Percentiles rank a stretch among this genome's conserved stretches.
Evolutionary conservation across 2,329 filamentous ascomycete species (phyloP).

Genomic region (Aspergillus tanneri): DNA sequence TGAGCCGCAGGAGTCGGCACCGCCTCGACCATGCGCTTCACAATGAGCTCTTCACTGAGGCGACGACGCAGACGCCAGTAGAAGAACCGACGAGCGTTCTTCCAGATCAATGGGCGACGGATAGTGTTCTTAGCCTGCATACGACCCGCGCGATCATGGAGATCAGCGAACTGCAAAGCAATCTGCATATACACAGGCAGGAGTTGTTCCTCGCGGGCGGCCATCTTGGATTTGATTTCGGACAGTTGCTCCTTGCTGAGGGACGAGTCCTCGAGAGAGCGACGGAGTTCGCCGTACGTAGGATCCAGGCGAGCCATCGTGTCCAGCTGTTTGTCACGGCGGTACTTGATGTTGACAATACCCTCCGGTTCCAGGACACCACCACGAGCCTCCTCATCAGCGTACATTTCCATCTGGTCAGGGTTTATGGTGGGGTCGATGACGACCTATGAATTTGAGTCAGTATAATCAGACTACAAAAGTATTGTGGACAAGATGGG

Average conservation of each 20-base stretch:
- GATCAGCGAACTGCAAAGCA: slow-evolving; percentile 92
- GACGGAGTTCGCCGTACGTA: slow-evolving; percentile 78
- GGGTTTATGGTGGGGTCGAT: slow-evolving; percentile 98
- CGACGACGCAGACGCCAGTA: slow-evolving; percentile 98
- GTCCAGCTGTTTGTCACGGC: slow-evolving; percentile 93
- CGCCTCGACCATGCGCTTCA: slow-evolving; percentile 74
- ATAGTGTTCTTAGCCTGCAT: slow-evolving; percentile 98
- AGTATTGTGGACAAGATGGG: too few species aligned
- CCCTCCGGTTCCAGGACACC: slow-evolving; percentile 97
- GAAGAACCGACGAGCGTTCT: slow-evolving; percentile 91
- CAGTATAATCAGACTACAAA: too few species aligned
- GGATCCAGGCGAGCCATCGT: slow-evolving; percentile 94
- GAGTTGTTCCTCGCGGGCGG: slow-evolving; percentile 78
- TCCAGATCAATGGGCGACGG: slow-evolving; percentile 79
- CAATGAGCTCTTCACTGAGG: slow-evolving; percentile 94
- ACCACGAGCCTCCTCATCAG: slow-evolving; percentile 88
- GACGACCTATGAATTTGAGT: too few species aligned
- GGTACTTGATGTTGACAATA: slow-evolving; percentile 98
- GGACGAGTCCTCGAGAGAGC: slow-evolving; percentile 66
- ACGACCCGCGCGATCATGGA: slow-evolving; percentile 93
- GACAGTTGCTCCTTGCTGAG: slow-evolving; percentile 73
- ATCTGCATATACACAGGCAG: slow-evolving; percentile 94
- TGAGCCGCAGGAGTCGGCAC: slow-evolving; percentile 39
- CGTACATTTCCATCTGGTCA: slow-evolving; percentile 98
- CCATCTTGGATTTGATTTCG: slow-evolving; percentile 80